Evolutionary conservation across 2,329 filamentous ascomycete genomes (phyloP).

Genomic region (Trichoderma guizhouense): DNA sequence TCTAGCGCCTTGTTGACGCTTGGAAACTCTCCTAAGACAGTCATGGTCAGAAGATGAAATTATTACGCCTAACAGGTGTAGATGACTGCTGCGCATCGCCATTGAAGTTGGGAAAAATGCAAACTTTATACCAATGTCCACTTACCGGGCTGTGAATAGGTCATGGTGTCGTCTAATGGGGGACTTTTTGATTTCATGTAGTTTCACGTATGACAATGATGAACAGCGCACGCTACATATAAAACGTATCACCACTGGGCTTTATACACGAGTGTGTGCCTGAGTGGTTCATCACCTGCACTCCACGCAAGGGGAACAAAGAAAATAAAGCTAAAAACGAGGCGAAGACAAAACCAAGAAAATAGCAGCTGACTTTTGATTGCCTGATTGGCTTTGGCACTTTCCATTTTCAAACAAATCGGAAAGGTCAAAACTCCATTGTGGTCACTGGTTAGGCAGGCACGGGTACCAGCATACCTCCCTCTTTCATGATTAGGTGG

Average conservation of each 20-base stretch:
- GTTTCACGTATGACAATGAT: not conserved
- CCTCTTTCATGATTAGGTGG: not conserved
- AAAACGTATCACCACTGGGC: not conserved
- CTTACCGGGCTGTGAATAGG: not conserved
- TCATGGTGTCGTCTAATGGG: not conserved
- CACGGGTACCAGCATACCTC: slow-evolving; percentile 29
- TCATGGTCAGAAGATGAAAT: not conserved
- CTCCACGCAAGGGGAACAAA: not conserved
- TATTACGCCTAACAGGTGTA: not conserved
- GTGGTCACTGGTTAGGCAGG: not conserved
- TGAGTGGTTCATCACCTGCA: not conserved
- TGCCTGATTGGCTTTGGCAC: not conserved
- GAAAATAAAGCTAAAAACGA: not conserved
- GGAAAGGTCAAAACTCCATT: not conserved
- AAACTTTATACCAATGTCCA: not conserved
- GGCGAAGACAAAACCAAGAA: not conserved
- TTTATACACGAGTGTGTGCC: not conserved
- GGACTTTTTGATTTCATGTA: not conserved
- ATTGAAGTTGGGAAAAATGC: not conserved
- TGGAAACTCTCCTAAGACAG: not conserved
- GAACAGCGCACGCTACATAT: not conserved
- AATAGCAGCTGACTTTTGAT: not conserved
- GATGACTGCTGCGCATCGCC: not conserved
- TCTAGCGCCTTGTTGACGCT: not conserved
- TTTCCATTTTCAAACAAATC: not conserved